Percentiles rank a stretch among this genome's conserved stretches.
phyloP scores from a whole-genome alignment of 2,329 filamentous ascomycete species.

The Trichoderma atroviride region DNA sequence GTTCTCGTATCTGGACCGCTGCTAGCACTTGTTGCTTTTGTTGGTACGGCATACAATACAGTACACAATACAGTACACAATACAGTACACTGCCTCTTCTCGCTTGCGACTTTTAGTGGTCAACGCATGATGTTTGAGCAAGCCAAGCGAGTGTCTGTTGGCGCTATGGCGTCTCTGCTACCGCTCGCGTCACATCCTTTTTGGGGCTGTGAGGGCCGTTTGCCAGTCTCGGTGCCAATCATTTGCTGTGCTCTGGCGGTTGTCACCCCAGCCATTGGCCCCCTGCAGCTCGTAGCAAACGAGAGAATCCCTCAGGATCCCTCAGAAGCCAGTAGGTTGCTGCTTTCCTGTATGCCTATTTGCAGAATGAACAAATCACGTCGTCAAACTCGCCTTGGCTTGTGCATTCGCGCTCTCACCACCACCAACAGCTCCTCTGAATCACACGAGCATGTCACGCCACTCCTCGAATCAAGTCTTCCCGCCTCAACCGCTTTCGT shows the following conservation, averaged over 20 bases:
- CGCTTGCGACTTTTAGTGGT: not conserved
- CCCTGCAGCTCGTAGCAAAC: not conserved
- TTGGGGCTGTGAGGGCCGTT: not conserved
- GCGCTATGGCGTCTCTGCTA: not conserved
- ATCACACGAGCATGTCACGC: not conserved
- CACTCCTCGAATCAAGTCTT: not conserved
- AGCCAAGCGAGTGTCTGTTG: not conserved
- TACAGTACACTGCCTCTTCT: not conserved
- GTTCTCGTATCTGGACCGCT: not conserved
- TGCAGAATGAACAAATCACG: not conserved
- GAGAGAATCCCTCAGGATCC: not conserved
- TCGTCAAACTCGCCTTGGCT: not conserved
- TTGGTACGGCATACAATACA: not conserved
- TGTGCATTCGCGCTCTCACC: not conserved
- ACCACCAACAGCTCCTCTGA: not conserved
- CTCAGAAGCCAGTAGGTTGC: not conserved
- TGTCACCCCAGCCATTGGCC: not conserved
- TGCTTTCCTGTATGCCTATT: not conserved
- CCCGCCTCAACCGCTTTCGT: slow-evolving; percentile 19
- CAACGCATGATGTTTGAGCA: not conserved
- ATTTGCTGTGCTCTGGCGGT: not conserved
- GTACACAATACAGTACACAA: not conserved
- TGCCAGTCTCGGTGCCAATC: not conserved
- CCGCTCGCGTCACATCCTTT: not conserved
- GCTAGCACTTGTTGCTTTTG: not conserved